Percentiles rank a stretch among this genome's conserved stretches.
Evolutionary conservation across 2,329 filamentous ascomycete species (phyloP).

Genomic region (Cryphonectria radicalis): DNA sequence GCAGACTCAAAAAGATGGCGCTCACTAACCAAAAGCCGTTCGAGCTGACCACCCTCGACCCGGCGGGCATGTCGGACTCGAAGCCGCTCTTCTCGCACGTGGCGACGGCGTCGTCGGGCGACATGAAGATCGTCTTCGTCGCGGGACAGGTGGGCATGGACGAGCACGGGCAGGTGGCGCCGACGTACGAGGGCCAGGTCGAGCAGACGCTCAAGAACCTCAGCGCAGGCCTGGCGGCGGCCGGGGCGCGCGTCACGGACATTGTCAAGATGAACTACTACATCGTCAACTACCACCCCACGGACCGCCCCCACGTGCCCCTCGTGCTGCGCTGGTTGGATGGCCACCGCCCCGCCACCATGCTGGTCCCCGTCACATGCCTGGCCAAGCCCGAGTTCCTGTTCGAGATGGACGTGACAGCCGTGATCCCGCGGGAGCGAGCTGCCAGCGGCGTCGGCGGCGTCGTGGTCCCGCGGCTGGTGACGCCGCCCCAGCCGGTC

Average conservation of each 20-base stretch:
- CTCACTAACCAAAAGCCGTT: no score
- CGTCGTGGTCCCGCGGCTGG: conserved; percentile 32
- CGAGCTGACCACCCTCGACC: no score
- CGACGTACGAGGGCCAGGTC: conserved; percentile 47
- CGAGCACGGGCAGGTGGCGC: conserved; percentile 39
- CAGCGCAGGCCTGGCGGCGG: conserved; percentile 41
- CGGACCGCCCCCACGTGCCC: conserved; percentile 41
- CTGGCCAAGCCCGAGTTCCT: conserved; percentile 45
- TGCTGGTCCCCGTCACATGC: conserved; percentile 46
- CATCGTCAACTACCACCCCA: conserved; percentile 49
- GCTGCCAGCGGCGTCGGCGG: no score
- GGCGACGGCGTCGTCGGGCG: not conserved
- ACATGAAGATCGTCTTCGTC: conserved; percentile 26
- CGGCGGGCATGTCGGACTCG: no score
- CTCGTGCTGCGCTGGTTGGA: conserved; percentile 44
- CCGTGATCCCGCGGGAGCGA: conserved; percentile 32
- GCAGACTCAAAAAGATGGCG: no score
- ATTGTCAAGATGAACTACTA: conserved; percentile 48
- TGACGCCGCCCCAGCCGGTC: no score
- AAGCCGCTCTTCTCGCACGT: no score
- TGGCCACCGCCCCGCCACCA: conserved; percentile 47
- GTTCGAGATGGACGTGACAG: conserved; percentile 47
- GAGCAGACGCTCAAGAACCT: conserved; percentile 46
- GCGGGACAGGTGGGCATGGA: conserved; percentile 43
- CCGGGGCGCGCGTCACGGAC: conserved; percentile 42